These are phyloP conservation scores for Calvatia gigantea DNA, from an alignment of 768 basidiomycete species.

Conservation along the genomic window DNA sequence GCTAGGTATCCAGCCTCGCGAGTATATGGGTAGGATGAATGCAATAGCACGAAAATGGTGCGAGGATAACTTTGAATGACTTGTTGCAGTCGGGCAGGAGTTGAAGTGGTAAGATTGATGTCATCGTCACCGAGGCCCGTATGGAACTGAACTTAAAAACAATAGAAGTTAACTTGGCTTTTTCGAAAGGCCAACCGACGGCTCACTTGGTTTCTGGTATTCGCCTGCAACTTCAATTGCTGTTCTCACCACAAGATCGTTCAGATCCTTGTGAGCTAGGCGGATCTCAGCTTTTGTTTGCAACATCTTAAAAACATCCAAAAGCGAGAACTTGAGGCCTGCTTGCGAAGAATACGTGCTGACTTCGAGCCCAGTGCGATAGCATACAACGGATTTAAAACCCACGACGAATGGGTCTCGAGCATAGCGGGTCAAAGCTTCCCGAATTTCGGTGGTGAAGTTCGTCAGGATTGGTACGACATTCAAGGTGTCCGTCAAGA, in stretches of 20 bases:
- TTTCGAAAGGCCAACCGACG: background rate
- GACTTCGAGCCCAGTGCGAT: slow-evolving; percentile 71
- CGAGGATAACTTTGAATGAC: slow-evolving; percentile 61
- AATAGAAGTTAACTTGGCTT: background rate
- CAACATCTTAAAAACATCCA: slow-evolving; percentile 30
- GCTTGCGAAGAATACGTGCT: slow-evolving; percentile 22
- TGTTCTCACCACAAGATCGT: slow-evolving; percentile 61
- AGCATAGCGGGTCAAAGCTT: slow-evolving; percentile 34
- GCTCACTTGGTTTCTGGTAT: slow-evolving; percentile 57
- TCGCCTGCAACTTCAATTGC: slow-evolving; percentile 50
- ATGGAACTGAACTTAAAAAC: slow-evolving; percentile 70
- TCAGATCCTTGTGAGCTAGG: slow-evolving; percentile 57
- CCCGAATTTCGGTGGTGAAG: slow-evolving; percentile 34
- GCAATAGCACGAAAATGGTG: slow-evolving; percentile 64
- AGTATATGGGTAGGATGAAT: slow-evolving; percentile 76
- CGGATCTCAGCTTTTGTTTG: slow-evolving; percentile 39
- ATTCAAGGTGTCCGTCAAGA: slow-evolving; percentile 15
- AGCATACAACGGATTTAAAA: slow-evolving; percentile 77
- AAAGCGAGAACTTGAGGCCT: slow-evolving; percentile 27
- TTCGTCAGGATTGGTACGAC: slow-evolving; percentile 18
- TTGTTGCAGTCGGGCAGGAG: slow-evolving; percentile 66
- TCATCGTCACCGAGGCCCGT: slow-evolving; percentile 80
- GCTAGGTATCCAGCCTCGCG: slow-evolving; percentile 77
- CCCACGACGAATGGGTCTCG: slow-evolving; percentile 49
- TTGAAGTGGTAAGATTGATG: slow-evolving; percentile 51